Percentiles rank a stretch among this genome's conserved stretches.
These are phyloP conservation scores for Fusarium sp. DNA, from an alignment of 2,329 filamentous ascomycete genomes.

Conservation along the genomic window DNA sequence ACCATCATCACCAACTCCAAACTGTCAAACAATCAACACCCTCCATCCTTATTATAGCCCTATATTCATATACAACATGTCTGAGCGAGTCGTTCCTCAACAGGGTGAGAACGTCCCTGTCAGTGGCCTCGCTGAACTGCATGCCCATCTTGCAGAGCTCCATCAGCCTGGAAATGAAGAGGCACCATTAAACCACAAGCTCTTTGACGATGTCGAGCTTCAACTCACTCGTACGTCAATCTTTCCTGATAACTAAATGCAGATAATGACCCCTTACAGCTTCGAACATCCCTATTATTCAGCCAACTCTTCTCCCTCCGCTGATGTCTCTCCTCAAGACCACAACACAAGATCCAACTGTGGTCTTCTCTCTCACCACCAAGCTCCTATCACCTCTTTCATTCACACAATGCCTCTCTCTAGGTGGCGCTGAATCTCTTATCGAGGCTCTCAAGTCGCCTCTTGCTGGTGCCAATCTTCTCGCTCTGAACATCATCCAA, in stretches of 20 bases:
- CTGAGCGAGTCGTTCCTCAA: conserved; percentile 50
- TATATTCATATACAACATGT: conserved; percentile 38
- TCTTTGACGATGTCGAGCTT: conserved; percentile 69
- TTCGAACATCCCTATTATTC: conserved; percentile 62
- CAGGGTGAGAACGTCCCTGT: conserved; percentile 53
- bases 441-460: conserved; percentile 65
- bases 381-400: conserved; percentile 66
- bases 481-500: conserved; percentile 66
- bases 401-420: conserved; percentile 62
- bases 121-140: conserved; percentile 64
- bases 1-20: not conserved
- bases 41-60: not conserved
- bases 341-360: conserved; percentile 62
- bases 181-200: conserved; percentile 57
- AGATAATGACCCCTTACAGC: conserved; percentile 50
- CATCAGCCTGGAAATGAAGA: conserved; percentile 53
- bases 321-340: conserved; percentile 64
- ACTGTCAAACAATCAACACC: not conserved
- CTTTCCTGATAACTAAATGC: not conserved
- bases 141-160: conserved; percentile 64
- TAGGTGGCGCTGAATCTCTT: conserved; percentile 64
- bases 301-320: conserved; percentile 64
- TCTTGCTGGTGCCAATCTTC: conserved; percentile 66
- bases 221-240: conserved; percentile 63
- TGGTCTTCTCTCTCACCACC: conserved; percentile 63